phyloP scores from a whole-genome alignment of 371 early-diverging fungal species.

The Mucor plumbeus region DNA sequence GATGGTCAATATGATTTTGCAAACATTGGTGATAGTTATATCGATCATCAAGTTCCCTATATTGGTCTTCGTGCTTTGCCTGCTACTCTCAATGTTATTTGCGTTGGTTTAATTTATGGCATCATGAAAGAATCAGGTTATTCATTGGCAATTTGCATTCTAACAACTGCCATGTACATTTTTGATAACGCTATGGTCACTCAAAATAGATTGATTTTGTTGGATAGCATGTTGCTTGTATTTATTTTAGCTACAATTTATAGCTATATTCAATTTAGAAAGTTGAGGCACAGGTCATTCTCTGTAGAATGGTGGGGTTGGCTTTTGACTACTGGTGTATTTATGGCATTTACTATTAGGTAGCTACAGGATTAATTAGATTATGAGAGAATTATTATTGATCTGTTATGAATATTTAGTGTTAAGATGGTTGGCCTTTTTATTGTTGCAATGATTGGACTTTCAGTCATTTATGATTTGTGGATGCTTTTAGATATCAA shows the following conservation, averaged over 20 bases:
- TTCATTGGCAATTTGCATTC: conserved; percentile 72
- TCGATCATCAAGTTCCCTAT: conserved; percentile 89
- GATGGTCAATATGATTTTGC: conserved; percentile 95
- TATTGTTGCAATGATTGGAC: conserved; percentile 83
- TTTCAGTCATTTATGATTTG: conserved; percentile 86
- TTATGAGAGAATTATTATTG: not conserved
- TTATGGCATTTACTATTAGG: conserved; percentile 72
- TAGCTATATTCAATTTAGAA: conserved; percentile 86
- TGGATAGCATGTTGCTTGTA: conserved; percentile 93
- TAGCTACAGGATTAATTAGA: conserved; percentile 20
- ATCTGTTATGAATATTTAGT: conserved; percentile 42
- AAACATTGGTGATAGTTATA: conserved; percentile 91
- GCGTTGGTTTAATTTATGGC: conserved; percentile 80
- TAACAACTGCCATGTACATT: conserved; percentile 80
- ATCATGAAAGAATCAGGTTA: conserved; percentile 90
- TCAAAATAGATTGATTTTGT: conserved; percentile 91
- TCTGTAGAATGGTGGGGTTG: conserved; percentile 77
- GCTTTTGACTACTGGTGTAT: conserved; percentile 73
- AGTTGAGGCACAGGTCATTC: conserved; percentile 67
- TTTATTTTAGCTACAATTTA: conserved; percentile 85
- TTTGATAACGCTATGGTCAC: conserved; percentile 94
- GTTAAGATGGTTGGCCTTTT: conserved; percentile 97
- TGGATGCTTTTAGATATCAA: conserved; percentile 90
- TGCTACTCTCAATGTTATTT: conserved; percentile 81
- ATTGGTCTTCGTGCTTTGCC: conserved; percentile 81